Conservation (phyloP, 106 monocot species). For the Gastrodia elata region DNA sequence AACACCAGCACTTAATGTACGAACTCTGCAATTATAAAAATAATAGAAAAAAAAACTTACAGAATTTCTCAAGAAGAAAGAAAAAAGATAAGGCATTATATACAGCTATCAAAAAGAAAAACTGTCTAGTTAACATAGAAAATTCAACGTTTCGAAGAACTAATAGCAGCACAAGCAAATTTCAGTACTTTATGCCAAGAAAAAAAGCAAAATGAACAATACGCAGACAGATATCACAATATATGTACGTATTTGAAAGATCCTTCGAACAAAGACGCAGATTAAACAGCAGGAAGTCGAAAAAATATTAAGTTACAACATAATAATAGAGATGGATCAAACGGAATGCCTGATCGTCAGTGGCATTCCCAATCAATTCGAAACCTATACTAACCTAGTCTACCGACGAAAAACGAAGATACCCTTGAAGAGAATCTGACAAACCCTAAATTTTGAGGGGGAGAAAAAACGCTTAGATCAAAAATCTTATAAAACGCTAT, state of each 20-base stretch:
- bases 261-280: slow-evolving; percentile 1
- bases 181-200: background rate
- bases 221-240: background rate
- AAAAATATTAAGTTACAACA: background rate
- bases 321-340: background rate
- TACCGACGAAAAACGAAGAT: background rate
- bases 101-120: background rate
- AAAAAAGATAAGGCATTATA: background rate
- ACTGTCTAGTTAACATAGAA: background rate
- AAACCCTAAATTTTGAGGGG: background rate
- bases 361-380: background rate
- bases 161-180: background rate
- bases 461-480: background rate
- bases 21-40: background rate
- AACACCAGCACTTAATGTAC: background rate
- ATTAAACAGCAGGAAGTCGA: background rate
- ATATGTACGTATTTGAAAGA: background rate
- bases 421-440: background rate
- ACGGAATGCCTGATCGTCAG: background rate
- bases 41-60: background rate
- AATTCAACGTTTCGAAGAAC: background rate
- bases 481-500: slow-evolving; percentile 9
- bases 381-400: background rate
- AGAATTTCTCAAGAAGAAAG: background rate
- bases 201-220: background rate